phyloP scores from a whole-genome alignment of 805 yeast genomes.

The Komagataella phaffii region DNA sequence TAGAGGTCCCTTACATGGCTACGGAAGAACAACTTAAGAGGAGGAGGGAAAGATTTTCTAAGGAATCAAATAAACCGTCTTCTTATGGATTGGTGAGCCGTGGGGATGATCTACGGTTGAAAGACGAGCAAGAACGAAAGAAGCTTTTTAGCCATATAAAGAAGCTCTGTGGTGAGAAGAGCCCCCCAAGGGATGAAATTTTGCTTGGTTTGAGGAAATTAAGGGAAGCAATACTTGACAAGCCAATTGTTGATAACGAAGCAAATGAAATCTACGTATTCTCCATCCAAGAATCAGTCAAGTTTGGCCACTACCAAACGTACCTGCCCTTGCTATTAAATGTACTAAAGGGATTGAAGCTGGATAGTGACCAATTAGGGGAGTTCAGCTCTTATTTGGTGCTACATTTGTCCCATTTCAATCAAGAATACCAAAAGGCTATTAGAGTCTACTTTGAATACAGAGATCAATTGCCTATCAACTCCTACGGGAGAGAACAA shows the following conservation, averaged over 20 bases:
- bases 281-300: constrained; percentile 31
- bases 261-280: constrained; percentile 30
- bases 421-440: constrained; percentile 9
- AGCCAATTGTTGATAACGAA: constrained; percentile 20
- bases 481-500: neutral
- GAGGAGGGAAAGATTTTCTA: constrained; percentile 21
- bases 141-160: constrained; percentile 25
- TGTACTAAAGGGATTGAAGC: constrained; percentile 16
- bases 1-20: neutral
- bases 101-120: constrained; percentile 40
- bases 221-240: constrained; percentile 38
- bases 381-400: constrained; percentile 28
- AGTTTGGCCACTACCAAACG: constrained; percentile 35
- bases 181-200: constrained; percentile 13
- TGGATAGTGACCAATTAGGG: constrained; percentile 18
- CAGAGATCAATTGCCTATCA: neutral
- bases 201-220: constrained; percentile 32
- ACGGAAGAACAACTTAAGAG: constrained; percentile 2
- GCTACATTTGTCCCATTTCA: constrained; percentile 31
- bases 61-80: constrained; percentile 10
- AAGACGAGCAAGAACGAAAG: constrained; percentile 26
- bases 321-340: constrained; percentile 39
- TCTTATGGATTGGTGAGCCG: constrained; percentile 44
- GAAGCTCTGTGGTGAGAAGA: constrained; percentile 7
- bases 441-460: neutral